These are phyloP conservation scores for Rhodosporidiobolus sp. DNA, from an alignment of 768 basidiomycete genomes.

Conservation along the genomic window DNA sequence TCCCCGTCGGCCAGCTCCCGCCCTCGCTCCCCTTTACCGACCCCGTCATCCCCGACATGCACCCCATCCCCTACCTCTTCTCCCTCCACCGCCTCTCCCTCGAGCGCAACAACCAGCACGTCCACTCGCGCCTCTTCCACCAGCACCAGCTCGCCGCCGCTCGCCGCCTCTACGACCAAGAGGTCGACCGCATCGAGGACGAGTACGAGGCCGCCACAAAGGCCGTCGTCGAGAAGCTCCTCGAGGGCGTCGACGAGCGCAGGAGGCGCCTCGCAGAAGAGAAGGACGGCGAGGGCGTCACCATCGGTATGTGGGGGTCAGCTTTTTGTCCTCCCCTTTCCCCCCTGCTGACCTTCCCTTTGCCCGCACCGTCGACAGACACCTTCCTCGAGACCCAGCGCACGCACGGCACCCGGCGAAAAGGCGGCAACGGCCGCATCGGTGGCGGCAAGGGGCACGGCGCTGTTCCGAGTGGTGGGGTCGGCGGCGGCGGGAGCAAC, in stretches of 20 bases:
- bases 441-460: constrained; percentile 9
- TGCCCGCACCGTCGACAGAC: constrained; percentile 13
- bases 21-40: constrained; percentile 39
- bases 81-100: constrained; percentile 49
- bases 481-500: not conserved
- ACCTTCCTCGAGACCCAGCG: constrained; percentile 24
- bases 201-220: constrained; percentile 51
- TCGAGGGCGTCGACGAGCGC: constrained; percentile 52
- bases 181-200: constrained; percentile 52
- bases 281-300: constrained; percentile 52
- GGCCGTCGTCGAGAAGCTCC: constrained; percentile 48
- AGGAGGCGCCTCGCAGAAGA: constrained; percentile 51
- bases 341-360: not conserved
- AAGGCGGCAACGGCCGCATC: constrained; percentile 17
- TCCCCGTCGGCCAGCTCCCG: constrained; percentile 34
- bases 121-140: constrained; percentile 49
- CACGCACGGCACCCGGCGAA: constrained; percentile 31
- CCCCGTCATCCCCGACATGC: constrained; percentile 40
- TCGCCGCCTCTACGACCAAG: constrained; percentile 49
- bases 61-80: constrained; percentile 47
- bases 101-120: constrained; percentile 50
- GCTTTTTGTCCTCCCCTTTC: too few species aligned
- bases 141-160: constrained; percentile 50
- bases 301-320: constrained; percentile 47
- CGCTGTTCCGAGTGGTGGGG: constrained; percentile 5